phyloP scores from a whole-genome alignment of 2,329 filamentous ascomycete genomes.

The Alternaria triticina region DNA sequence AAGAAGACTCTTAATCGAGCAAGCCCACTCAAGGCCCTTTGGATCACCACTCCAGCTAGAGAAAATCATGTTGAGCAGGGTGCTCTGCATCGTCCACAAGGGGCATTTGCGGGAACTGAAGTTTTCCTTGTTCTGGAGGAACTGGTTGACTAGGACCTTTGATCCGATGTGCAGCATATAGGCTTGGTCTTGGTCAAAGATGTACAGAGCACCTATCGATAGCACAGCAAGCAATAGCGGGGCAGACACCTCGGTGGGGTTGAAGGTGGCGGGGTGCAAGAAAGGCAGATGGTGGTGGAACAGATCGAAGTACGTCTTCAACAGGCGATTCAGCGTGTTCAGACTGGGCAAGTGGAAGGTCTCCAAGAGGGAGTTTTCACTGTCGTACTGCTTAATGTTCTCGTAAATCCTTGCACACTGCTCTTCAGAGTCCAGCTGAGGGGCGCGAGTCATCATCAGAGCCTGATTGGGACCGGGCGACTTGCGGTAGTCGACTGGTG shows the following conservation, averaged over 20 bases:
- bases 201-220: slow-evolving; percentile 94
- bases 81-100: slow-evolving; percentile 97
- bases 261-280: slow-evolving; percentile 89
- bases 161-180: slow-evolving; percentile 98
- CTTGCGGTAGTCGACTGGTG: slow-evolving; percentile 72
- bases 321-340: slow-evolving; percentile 83
- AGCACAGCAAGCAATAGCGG: slow-evolving; percentile 86
- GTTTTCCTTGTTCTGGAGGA: slow-evolving; percentile 97
- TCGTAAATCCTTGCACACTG: slow-evolving; percentile 85
- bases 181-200: slow-evolving; percentile 95
- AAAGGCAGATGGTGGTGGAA: slow-evolving; percentile 98
- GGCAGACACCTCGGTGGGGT: slow-evolving; percentile 78
- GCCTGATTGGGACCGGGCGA: slow-evolving; percentile 72
- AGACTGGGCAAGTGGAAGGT: slow-evolving; percentile 87
- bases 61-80: slow-evolving; percentile 97
- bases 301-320: slow-evolving; percentile 94
- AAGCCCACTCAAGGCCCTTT: slow-evolving; percentile 97
- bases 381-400: slow-evolving; percentile 81
- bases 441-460: slow-evolving; percentile 71
- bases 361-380: slow-evolving; percentile 81
- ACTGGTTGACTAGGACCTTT: slow-evolving; percentile 96
- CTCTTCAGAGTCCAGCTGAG: slow-evolving; percentile 83
- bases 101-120: slow-evolving; percentile 98
- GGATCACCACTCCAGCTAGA: slow-evolving; percentile 98
- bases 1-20: slow-evolving; percentile 96